Evolutionary conservation across 805 yeast species (phyloP).

Genomic region (Blastobotrys mokoenaii): DNA sequence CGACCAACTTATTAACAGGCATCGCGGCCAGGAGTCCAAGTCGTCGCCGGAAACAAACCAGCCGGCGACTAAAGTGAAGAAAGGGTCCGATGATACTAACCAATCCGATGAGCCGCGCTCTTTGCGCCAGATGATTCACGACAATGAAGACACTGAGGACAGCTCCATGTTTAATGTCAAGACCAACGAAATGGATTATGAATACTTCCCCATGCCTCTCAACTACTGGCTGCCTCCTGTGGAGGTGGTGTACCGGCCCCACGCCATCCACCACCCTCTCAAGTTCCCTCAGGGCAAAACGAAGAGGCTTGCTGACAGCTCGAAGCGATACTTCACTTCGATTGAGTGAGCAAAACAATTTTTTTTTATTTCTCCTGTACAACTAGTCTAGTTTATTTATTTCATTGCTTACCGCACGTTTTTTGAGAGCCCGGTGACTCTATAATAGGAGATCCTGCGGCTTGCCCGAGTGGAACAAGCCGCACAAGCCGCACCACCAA

Average conservation of each 20-base stretch:
- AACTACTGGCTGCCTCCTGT: conserved; percentile 48
- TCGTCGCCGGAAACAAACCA: neutral
- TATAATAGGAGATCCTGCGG: too few relatives aligned
- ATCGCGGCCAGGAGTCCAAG: neutral
- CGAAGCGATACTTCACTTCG: conserved; percentile 17
- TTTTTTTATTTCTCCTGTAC: neutral
- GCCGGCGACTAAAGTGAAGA: neutral
- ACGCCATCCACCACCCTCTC: conserved; percentile 40
- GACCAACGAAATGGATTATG: conserved; percentile 28
- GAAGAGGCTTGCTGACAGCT: conserved; percentile 7
- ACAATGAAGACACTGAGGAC: too few relatives aligned
- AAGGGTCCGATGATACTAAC: neutral
- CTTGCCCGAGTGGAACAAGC: too few relatives aligned
- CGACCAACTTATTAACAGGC: neutral
- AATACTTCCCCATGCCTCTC: conserved; percentile 43
- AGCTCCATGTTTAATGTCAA: conserved; percentile 5
- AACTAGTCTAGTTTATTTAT: too few relatives aligned
- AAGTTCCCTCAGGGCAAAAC: conserved; percentile 15
- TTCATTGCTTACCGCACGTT: too few relatives aligned
- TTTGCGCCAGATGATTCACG: too few relatives aligned
- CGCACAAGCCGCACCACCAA: too few relatives aligned
- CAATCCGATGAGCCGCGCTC: conserved; percentile 1
- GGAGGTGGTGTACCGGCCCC: conserved; percentile 48
- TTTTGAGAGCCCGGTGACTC: too few relatives aligned
- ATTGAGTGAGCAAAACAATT: conserved; percentile 10